phyloP scores from a whole-genome alignment of 108 stramenopile genomes.

The Nitzschia sp. region DNA sequence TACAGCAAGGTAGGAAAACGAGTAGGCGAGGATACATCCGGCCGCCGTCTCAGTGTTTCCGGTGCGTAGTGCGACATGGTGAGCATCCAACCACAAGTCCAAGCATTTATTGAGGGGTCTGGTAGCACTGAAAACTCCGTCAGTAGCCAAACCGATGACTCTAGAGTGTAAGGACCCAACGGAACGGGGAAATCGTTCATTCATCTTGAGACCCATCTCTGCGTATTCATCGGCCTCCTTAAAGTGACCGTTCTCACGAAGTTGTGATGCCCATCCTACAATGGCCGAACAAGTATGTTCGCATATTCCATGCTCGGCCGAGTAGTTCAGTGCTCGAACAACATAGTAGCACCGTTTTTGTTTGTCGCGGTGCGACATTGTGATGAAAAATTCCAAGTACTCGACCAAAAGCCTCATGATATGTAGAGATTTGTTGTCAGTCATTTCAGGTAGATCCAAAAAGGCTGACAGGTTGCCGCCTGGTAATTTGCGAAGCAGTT shows the following conservation, averaged over 20 bases:
- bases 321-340: slow-evolving; percentile 7
- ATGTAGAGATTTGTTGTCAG: slow-evolving; percentile 8
- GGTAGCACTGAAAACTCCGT: slow-evolving; percentile 2
- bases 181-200: slow-evolving; percentile 13
- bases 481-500: slow-evolving; percentile 19
- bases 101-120: slow-evolving; percentile 33
- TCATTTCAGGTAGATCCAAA: slow-evolving; percentile 15
- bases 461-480: slow-evolving; percentile 9
- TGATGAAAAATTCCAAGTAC: background rate
- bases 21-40: slow-evolving; percentile 17
- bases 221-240: slow-evolving; percentile 23
- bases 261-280: background rate
- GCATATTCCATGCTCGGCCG: slow-evolving; percentile 16
- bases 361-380: background rate
- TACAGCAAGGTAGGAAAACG: slow-evolving; percentile 16
- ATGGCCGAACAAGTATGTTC: slow-evolving; percentile 18
- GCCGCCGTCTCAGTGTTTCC: slow-evolving; percentile 26
- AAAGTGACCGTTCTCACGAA: slow-evolving; percentile 3
- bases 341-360: slow-evolving; percentile 3
- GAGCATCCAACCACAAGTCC: slow-evolving; percentile 32
- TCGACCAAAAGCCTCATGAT: slow-evolving; percentile 14
- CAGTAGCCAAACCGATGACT: background rate
- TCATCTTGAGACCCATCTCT: slow-evolving; percentile 10
- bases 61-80: slow-evolving; percentile 14
- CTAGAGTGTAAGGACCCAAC: slow-evolving; percentile 15